Evolutionary conservation across 2,329 filamentous ascomycete genomes (phyloP).

Genomic region (Hysterium pulicare): DNA sequence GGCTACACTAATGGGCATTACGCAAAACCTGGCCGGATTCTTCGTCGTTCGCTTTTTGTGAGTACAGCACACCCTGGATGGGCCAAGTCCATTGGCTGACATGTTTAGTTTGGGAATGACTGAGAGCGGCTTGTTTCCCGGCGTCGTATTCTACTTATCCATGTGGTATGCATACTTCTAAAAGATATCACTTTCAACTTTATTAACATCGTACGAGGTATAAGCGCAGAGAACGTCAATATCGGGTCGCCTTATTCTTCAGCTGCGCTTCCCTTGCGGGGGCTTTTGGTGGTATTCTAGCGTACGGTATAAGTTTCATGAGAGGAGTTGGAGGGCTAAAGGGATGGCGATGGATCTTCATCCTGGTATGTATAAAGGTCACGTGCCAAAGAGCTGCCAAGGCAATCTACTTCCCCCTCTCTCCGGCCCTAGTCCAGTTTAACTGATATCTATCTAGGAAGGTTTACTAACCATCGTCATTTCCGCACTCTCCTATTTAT

Average conservation of each 20-base stretch:
- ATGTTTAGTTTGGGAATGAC: slow-evolving; percentile 27
- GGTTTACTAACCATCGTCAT: slow-evolving; percentile 36
- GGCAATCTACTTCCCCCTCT: background rate
- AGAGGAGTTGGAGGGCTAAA: slow-evolving; percentile 50
- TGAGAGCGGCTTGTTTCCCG: slow-evolving; percentile 38
- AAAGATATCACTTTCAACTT: too few relatives aligned
- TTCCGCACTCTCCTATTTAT: slow-evolving; percentile 44
- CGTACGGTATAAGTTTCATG: slow-evolving; percentile 59
- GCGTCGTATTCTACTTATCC: slow-evolving; percentile 54
- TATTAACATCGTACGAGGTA: too few relatives aligned
- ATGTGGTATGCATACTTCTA: too few relatives aligned
- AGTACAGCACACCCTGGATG: slow-evolving; percentile 13
- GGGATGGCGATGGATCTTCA: slow-evolving; percentile 43
- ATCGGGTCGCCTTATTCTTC: slow-evolving; percentile 59
- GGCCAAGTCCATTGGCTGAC: background rate
- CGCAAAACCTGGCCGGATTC: slow-evolving; percentile 46
- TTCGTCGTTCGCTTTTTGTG: slow-evolving; percentile 47
- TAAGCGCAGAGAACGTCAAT: slow-evolving; percentile 56
- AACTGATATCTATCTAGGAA: slow-evolving; percentile 21
- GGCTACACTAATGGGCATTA: slow-evolving; percentile 50
- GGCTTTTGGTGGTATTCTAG: slow-evolving; percentile 60
- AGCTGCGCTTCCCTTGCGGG: slow-evolving; percentile 57
- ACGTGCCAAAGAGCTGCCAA: slow-evolving; percentile 1
- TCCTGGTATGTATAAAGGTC: slow-evolving; percentile 22
- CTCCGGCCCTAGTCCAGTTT: slow-evolving; percentile 2